Percentiles rank a stretch among this genome's conserved stretches.
These are phyloP conservation scores for Microthyrium microscopicum DNA, from an alignment of 2,329 filamentous ascomycete species.

Conservation along the genomic window DNA sequence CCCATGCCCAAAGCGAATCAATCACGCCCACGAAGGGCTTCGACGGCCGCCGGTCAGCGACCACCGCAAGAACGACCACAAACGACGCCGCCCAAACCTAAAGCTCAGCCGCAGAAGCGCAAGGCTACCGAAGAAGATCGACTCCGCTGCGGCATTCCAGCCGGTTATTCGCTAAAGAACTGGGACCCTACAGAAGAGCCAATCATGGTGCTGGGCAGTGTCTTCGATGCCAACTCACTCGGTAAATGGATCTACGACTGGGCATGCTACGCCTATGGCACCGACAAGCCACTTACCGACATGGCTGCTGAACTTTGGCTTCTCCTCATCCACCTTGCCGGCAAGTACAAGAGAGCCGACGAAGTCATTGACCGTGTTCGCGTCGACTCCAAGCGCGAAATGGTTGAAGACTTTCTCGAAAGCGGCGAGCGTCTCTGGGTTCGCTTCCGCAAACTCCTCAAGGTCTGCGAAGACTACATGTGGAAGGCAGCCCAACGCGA, in stretches of 20 bases:
- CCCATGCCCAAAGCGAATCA: conserved; percentile 18
- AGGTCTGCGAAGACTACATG: conserved; percentile 89
- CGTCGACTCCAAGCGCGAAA: conserved; percentile 54
- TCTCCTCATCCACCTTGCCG: conserved; percentile 78
- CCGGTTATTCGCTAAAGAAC: conserved; percentile 90
- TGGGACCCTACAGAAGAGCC: conserved; percentile 93
- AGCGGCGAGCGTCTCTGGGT: conserved; percentile 74
- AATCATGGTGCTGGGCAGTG: conserved; percentile 83
- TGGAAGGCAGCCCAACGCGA: conserved; percentile 69
- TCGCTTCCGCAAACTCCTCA: conserved; percentile 72
- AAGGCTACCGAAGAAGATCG: conserved; percentile 51
- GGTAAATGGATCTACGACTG: conserved; percentile 99
- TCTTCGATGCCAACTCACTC: conserved; percentile 92
- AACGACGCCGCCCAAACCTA: conserved; percentile 25
- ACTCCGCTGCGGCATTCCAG: conserved; percentile 51
- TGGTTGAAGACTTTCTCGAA: conserved; percentile 80
- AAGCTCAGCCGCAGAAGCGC: conserved; percentile 21
- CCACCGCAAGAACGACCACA: no score
- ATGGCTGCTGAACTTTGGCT: conserved; percentile 93
- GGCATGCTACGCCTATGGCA: conserved; percentile 81
- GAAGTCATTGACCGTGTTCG: conserved; percentile 60
- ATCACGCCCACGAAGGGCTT: conserved; percentile 36
- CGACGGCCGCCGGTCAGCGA: conserved; percentile 33
- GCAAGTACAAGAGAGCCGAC: conserved; percentile 83
- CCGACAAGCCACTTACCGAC: conserved; percentile 69